Percentiles rank a stretch among this genome's conserved stretches.
Conservation (phyloP, 352 stramenopile genomes). For the Elongisporangium undulatum region DNA sequence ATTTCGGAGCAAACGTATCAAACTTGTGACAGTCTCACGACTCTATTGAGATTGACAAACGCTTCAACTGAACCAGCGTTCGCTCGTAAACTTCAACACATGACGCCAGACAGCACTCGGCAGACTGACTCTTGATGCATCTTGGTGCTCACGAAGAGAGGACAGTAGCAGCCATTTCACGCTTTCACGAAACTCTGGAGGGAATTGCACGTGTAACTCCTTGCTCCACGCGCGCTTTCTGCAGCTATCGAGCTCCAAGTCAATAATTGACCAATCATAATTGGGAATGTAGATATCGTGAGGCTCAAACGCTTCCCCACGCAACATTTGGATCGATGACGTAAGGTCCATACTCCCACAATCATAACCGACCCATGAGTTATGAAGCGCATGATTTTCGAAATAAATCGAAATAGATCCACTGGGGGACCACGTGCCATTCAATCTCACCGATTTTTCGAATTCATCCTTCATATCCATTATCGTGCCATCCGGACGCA, state of each 20-base stretch:
- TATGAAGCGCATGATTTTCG: no score
- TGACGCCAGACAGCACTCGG: neutral
- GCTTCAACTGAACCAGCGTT: neutral
- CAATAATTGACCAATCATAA: neutral
- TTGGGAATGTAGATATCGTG: neutral
- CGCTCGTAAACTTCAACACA: neutral
- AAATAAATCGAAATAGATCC: no score
- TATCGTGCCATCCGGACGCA: no score
- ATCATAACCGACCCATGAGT: no score
- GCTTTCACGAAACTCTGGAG: neutral
- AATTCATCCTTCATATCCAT: no score
- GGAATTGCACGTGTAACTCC: neutral
- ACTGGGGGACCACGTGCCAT: no score
- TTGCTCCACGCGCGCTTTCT: neutral
- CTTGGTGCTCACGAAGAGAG: neutral
- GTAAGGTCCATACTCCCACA: no score
- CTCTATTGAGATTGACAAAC: no score
- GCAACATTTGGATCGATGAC: neutral
- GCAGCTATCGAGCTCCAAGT: neutral
- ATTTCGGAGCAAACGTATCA: no score
- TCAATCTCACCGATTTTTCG: no score
- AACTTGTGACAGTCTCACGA: no score
- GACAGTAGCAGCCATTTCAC: neutral
- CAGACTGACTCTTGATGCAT: neutral
- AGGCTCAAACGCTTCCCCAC: no score